phyloP scores from a whole-genome alignment of 106 monocot species.

The Platanthera guangdongensis region DNA sequence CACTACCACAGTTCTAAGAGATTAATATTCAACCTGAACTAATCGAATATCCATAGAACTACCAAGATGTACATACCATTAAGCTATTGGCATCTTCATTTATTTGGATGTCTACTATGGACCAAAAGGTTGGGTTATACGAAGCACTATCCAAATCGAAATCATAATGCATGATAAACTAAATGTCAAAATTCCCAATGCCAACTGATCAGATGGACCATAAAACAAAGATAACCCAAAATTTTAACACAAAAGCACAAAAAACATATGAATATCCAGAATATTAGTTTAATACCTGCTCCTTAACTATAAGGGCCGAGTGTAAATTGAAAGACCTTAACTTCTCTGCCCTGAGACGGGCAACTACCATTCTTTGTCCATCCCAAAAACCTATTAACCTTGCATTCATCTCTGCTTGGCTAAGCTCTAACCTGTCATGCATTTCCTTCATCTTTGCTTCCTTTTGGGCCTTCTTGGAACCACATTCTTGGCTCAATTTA shows the following conservation, averaged over 20 bases:
- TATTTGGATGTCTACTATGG: background rate
- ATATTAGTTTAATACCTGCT: constrained; percentile 27
- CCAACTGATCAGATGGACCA: background rate
- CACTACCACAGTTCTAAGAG: background rate
- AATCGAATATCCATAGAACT: background rate
- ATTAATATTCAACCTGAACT: background rate
- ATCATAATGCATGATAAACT: background rate
- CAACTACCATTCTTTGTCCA: constrained; percentile 16
- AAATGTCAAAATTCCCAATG: background rate
- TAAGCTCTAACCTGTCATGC: constrained; percentile 69
- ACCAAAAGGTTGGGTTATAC: background rate
- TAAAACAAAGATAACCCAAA: background rate
- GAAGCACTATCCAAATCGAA: background rate
- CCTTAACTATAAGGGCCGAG: constrained; percentile 23
- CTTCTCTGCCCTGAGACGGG: constrained; percentile 26
- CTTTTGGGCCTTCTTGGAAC: constrained; percentile 49
- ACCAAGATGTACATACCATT: background rate
- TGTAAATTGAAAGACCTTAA: constrained; percentile 27
- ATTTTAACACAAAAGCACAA: background rate
- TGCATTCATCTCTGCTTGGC: constrained; percentile 59
- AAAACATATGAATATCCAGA: background rate
- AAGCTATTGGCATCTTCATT: background rate
- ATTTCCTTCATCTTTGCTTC: constrained; percentile 76
- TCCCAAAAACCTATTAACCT: constrained; percentile 32
- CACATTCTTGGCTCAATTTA: constrained; percentile 65